Conservation (phyloP, 2,329 filamentous ascomycete genomes). For the Fusarium fujikuroi region DNA sequence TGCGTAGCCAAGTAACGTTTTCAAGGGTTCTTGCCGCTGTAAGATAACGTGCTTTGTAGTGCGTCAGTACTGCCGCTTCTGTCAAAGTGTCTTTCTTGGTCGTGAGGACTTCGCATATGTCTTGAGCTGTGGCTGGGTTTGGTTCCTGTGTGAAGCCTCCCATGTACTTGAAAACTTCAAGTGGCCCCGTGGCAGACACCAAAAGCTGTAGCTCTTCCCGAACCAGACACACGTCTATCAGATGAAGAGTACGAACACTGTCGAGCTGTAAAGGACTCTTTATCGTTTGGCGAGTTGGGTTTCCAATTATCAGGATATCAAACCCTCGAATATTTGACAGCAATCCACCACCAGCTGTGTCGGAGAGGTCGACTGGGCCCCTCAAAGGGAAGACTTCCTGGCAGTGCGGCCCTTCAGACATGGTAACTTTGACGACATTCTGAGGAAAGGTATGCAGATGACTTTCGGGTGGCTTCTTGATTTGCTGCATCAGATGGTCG, state of each 20-base stretch:
- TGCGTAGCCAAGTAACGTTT: not conserved
- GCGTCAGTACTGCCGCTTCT: not conserved
- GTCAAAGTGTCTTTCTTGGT: not conserved
- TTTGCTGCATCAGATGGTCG: not conserved
- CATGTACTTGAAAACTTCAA: not conserved
- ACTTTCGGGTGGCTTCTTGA: not conserved
- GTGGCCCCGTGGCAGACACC: not conserved
- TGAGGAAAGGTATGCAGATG: not conserved
- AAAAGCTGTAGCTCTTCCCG: not conserved
- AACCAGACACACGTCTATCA: not conserved
- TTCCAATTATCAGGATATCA: not conserved
- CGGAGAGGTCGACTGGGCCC: not conserved
- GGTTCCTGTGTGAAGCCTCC: not conserved
- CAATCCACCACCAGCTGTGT: not conserved
- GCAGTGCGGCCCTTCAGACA: not conserved
- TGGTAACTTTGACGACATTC: not conserved
- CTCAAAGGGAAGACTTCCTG: too few relatives aligned
- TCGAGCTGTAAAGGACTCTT: not conserved
- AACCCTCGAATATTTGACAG: not conserved
- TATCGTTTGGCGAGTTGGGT: not conserved
- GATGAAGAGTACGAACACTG: not conserved
- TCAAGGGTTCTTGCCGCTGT: not conserved
- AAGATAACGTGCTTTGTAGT: not conserved
- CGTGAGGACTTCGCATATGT: not conserved
- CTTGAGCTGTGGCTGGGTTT: not conserved